Percentiles rank a stretch among this genome's conserved stretches.
Conservation (phyloP, 352 stramenopile species). For the Phytophthora meadii region DNA sequence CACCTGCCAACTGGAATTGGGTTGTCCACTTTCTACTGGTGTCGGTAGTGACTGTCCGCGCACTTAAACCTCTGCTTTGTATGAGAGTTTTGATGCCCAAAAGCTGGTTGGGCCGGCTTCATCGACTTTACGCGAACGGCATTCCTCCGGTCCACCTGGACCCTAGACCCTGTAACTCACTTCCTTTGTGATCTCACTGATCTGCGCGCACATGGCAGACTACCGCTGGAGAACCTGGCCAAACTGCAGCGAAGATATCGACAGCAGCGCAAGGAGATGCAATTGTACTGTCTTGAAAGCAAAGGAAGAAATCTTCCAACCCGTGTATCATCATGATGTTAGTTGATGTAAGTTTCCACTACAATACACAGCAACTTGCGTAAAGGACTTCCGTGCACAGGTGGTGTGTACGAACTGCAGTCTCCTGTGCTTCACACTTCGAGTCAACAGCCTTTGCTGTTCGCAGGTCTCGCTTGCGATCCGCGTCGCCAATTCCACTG, state of each 20-base stretch:
- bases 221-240: not conserved
- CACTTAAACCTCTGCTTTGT: conserved; percentile 6
- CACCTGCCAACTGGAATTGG: not conserved
- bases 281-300: not conserved
- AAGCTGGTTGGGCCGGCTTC: not conserved
- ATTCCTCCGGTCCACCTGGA: conserved; percentile 5
- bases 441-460: conserved; percentile 14
- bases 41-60: not conserved
- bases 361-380: not conserved
- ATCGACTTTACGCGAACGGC: not conserved
- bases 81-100: not conserved
- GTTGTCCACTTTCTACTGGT: conserved; percentile 19
- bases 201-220: not conserved
- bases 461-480: conserved; percentile 4
- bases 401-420: conserved; percentile 20
- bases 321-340: not conserved
- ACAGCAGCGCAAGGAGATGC: too few relatives aligned
- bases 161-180: too few relatives aligned
- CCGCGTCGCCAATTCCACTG: not conserved
- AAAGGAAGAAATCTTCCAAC: not conserved
- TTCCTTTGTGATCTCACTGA: not conserved
- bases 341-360: not conserved
- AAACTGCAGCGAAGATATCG: not conserved
- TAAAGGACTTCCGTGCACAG: conserved; percentile 26
- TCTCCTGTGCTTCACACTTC: too few relatives aligned